Conservation (phyloP, 108 stramenopile species). For the Mayamaea pseudoterrestris region DNA sequence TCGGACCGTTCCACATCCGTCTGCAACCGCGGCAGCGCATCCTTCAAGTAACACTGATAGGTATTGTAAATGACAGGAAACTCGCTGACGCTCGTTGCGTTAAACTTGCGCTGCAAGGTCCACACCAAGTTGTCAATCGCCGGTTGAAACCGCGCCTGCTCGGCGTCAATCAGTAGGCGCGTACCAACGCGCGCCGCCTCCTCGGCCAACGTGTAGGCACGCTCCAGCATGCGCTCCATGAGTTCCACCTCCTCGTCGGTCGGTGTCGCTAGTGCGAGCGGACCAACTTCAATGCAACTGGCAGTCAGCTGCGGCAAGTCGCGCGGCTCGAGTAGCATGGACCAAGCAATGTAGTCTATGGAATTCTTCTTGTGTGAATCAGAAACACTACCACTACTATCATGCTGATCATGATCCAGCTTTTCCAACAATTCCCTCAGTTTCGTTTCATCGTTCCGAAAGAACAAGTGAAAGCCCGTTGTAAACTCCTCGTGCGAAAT, state of each 20-base stretch:
- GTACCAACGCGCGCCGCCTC: constrained; percentile 50
- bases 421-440: constrained; percentile 49
- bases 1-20: constrained; percentile 78
- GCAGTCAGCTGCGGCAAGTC: constrained; percentile 37
- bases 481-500: constrained; percentile 58
- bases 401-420: constrained; percentile 9
- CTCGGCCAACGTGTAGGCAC: constrained; percentile 58
- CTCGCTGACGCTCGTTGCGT: constrained; percentile 25
- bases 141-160: constrained; percentile 91
- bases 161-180: constrained; percentile 93
- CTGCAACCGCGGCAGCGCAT: constrained; percentile 45
- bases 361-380: too few species aligned
- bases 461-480: constrained; percentile 18
- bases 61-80: constrained; percentile 79
- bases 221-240: constrained; percentile 47
- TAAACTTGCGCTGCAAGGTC: constrained; percentile 68
- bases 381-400: too few species aligned
- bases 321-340: constrained; percentile 34
- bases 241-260: constrained; percentile 78
- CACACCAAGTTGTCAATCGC: constrained; percentile 87
- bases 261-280: constrained; percentile 54
- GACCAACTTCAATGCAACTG: constrained; percentile 49
- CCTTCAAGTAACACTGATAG: constrained; percentile 93
- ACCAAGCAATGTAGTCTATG: constrained; percentile 81
- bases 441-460: constrained; percentile 19